Evolutionary conservation across 257 asterid species (phyloP).

Genomic region (Echium plantagineum): DNA sequence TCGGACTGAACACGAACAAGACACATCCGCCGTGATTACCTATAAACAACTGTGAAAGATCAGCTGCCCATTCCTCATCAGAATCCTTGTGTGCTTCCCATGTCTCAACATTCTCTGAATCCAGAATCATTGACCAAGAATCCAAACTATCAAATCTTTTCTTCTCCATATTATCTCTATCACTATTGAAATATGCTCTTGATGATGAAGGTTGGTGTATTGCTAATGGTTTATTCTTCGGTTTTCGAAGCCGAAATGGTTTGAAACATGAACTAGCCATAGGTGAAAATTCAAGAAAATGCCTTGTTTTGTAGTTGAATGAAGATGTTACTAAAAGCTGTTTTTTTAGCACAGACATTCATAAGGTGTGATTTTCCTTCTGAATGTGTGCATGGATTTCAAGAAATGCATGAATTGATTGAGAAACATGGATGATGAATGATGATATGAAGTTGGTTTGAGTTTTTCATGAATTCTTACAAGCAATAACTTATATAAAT

Average conservation of each 20-base stretch:
- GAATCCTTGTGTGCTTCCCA: slow-evolving; percentile 71
- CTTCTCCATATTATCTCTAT: slow-evolving; percentile 55
- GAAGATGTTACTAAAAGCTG: slow-evolving; percentile 2
- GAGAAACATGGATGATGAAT: slow-evolving; percentile 41
- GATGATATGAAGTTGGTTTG: neutral
- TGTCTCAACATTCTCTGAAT: slow-evolving; percentile 70
- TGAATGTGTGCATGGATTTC: slow-evolving; percentile 70
- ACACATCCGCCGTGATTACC: slow-evolving; percentile 5
- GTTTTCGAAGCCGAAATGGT: slow-evolving; percentile 46
- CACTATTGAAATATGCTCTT: slow-evolving; percentile 27
- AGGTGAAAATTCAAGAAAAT: neutral
- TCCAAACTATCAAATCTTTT: slow-evolving; percentile 86
- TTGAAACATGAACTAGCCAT: slow-evolving; percentile 72
- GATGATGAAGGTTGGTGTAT: slow-evolving; percentile 40
- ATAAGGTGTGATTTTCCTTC: slow-evolving; percentile 33
- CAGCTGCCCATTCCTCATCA: slow-evolving; percentile 34
- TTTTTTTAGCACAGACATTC: slow-evolving; percentile 23
- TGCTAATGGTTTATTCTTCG: slow-evolving; percentile 26
- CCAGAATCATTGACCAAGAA: slow-evolving; percentile 96
- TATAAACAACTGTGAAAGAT: slow-evolving; percentile 34
- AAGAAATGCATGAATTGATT: slow-evolving; percentile 79
- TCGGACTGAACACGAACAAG: no score
- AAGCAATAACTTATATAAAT: neutral
- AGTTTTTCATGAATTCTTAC: slow-evolving; percentile 35
- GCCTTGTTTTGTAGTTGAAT: neutral